Base-by-base conservation (phyloP, 2,329 filamentous ascomycete genomes). In the Sclerotinia subarctica region DNA sequence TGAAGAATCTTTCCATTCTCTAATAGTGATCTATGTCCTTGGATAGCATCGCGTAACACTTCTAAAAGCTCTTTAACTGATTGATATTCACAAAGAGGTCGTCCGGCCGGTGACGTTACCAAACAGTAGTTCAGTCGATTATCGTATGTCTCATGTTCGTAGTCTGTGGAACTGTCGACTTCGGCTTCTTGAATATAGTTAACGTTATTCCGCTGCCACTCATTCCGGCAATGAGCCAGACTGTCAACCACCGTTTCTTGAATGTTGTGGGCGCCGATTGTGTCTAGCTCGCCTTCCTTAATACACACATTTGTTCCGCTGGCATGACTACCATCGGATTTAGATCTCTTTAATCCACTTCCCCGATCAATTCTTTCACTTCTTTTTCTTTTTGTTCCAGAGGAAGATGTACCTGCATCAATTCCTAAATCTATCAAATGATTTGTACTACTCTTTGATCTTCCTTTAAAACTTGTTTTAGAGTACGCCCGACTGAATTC, bases 81-180 rank as follows among this genome's bases (percentile, higher is more conserved):
- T 35, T 6, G 35, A 35, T 35, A 35, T 5, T 5, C 6, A 10
- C 10, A 7, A 10, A 35, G 35, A 8, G 35, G 35, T 35, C 35
- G 35, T 35, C 35, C 35, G 10, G 35, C 35, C 10, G 73, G 77
- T 29, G 72, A 77, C 65, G 76, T 74, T 29, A 76, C 74, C 21
- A 78, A 70, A 68, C 73, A 78, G 52, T 71, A 68, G 57, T 76
- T 66, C 32, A 77, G 72, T 38, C 74, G 73, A 66, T 78, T 79
- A 19, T 76, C 70, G 54, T 74, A 77, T 26, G 64, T 68, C 64
- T 70, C 57, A 59, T 56, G 68, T 49, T 69, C 60, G 52, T 54
- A 54, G 51, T 53, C 60, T 49, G 58, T 57, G n/a, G 70, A 64
- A 66, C 67, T 69, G 64, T 69, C 64, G 24, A 44, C 46, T 52